Base-by-base conservation (phyloP, 306 rosid genomes). In the Quercus mongolica region DNA sequence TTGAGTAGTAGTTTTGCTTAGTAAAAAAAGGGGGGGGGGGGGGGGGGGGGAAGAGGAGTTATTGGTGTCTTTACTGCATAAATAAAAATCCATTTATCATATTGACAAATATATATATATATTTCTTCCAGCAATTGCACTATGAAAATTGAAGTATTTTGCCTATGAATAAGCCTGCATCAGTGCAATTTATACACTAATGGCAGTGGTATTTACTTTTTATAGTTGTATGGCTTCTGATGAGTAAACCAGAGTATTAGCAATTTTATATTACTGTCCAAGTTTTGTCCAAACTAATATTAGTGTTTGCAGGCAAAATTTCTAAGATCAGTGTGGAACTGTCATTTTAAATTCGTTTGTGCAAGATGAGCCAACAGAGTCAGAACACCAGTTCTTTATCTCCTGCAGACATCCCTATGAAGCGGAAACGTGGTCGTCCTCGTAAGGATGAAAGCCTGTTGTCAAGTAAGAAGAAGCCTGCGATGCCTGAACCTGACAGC, bases 361-460 rank as follows among this genome's bases (percentile, higher is more conserved):
- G 77, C 30, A 81, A 73, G 69, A 91, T 91, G 96, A 83, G 75
- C 81, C 90, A 86, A 77, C 86, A 81, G 51, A 78, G 72, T 86
- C 88, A 78, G 78, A 83, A 82, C 28, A 8, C 62, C 5, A 79
- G 88, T 31, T 12, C 79, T 38, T 63, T 79, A 75, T 35, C 81
- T 44, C 61, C 85, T 20, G 80, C 74, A 3, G 83, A 69, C 65
- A 56, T 74, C 83, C 90, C 88, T 28, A 3, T 76, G 85, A 91
- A 88, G 83, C 77, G 91, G 81, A 91, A 91, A 80, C 90, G 92
- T 11, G 96, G 96, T 61, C 90, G 91, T 31, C 96, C 96, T 26
- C 86, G 92, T 46, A 91, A 91, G 84, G 85, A 84, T 33, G 88
- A 78, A 67, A 75, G 13, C 69, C 73, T 56, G 15, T 80, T 69